These are phyloP conservation scores for Microsporum canis DNA, from an alignment of 2,329 filamentous ascomycete species.

Conservation along the genomic window DNA sequence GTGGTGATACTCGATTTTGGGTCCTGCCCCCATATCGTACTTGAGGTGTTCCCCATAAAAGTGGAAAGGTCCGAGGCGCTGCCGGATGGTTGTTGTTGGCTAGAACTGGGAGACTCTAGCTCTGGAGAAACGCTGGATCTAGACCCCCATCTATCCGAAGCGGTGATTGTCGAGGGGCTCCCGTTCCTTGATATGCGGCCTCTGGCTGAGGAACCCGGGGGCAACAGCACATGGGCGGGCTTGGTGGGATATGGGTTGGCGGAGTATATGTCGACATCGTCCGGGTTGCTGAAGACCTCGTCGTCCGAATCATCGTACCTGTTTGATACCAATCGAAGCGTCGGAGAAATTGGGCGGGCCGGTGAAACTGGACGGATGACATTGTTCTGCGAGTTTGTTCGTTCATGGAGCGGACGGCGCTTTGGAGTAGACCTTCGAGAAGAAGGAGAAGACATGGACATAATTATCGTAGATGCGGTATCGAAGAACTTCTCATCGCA, in stretches of 20 bases:
- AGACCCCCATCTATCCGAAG: background rate
- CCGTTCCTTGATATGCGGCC: slow-evolving; percentile 14
- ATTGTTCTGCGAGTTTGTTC: slow-evolving; percentile 37
- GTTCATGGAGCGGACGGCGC: slow-evolving; percentile 37
- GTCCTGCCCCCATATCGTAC: slow-evolving; percentile 12
- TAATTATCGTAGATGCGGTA: background rate
- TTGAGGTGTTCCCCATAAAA: slow-evolving; percentile 11
- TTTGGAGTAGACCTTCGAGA: slow-evolving; percentile 22
- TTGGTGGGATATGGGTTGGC: slow-evolving; percentile 38
- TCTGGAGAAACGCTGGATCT: background rate
- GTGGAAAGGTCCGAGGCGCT: slow-evolving; percentile 10
- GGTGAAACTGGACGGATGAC: slow-evolving; percentile 26
- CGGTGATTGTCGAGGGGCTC: background rate
- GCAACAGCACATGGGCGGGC: slow-evolving; percentile 35
- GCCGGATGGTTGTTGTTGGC: slow-evolving; percentile 5
- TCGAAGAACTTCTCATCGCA: slow-evolving; percentile 8
- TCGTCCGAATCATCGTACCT: slow-evolving; percentile 11
- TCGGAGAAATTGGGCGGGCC: slow-evolving; percentile 8
- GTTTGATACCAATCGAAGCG: slow-evolving; percentile 28
- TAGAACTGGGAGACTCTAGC: slow-evolving; percentile 4
- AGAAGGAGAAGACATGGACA: slow-evolving; percentile 19
- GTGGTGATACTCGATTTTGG: slow-evolving; percentile 15
- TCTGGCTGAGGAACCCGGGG: slow-evolving; percentile 18
- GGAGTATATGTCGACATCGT: slow-evolving; percentile 30
- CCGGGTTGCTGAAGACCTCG: background rate